These are phyloP conservation scores for Pythium monospermum DNA, from an alignment of 352 stramenopile genomes.

Conservation along the genomic window DNA sequence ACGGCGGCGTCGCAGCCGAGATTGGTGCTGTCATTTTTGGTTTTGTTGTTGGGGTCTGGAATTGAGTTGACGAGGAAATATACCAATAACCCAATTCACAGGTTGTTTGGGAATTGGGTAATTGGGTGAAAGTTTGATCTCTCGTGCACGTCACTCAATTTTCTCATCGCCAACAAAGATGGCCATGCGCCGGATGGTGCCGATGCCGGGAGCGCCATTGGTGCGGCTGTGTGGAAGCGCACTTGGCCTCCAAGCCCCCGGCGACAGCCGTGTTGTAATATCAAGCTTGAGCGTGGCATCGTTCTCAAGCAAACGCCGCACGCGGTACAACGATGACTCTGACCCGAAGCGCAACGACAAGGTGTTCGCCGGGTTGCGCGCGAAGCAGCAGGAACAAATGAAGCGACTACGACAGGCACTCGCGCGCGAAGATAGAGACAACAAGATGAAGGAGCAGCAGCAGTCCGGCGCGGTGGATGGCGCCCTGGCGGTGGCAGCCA, in stretches of 20 bases:
- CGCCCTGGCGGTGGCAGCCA: background rate
- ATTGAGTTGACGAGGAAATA: background rate
- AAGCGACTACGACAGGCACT: slow-evolving; percentile 19
- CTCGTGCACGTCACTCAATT: slow-evolving; percentile 1
- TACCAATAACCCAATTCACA: slow-evolving; percentile 10
- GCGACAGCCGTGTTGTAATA: no score
- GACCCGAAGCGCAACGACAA: slow-evolving; percentile 22
- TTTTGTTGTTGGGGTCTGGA: background rate
- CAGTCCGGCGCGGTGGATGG: background rate
- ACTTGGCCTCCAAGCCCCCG: no score
- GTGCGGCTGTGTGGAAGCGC: no score
- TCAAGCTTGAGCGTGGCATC: no score
- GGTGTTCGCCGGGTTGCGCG: slow-evolving; percentile 25
- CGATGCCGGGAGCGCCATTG: background rate
- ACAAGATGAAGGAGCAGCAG: background rate
- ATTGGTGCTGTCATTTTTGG: slow-evolving; percentile 8
- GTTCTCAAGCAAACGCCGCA: slow-evolving; percentile 29
- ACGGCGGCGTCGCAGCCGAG: background rate
- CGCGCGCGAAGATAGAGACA: slow-evolving; percentile 17
- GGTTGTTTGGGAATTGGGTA: background rate
- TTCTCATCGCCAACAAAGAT: background rate
- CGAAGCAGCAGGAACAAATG: slow-evolving; percentile 30
- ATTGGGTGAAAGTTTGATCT: background rate
- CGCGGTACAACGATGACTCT: slow-evolving; percentile 13
- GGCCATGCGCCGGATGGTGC: no score